Evolutionary conservation across 495 filamentous ascomycete species (phyloP).

Genomic region (Neurospora sp.): DNA sequence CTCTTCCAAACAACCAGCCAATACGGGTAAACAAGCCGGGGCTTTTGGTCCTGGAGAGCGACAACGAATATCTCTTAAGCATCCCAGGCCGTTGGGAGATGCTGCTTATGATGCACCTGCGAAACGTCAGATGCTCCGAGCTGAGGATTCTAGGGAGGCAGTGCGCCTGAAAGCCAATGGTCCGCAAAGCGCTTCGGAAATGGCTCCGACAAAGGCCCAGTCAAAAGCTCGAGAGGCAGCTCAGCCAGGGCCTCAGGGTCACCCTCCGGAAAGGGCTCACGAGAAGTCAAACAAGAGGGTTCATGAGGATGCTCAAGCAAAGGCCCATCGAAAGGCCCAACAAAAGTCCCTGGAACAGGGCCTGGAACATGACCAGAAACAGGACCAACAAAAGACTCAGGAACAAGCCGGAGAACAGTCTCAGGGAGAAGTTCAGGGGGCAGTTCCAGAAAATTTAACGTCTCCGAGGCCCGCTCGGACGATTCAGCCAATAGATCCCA

Average conservation of each 20-base stretch:
- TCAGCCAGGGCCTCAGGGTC: not conserved
- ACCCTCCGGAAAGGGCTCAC: not conserved
- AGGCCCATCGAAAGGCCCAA: not conserved
- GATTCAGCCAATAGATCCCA: not conserved
- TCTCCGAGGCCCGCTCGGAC: not conserved
- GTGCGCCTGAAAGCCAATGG: not conserved
- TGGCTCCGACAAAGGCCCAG: not conserved
- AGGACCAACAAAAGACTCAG: not conserved
- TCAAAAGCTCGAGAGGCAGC: not conserved
- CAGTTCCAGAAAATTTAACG: not conserved
- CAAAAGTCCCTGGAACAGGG: not conserved
- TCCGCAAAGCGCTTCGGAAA: not conserved
- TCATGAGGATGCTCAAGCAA: not conserved
- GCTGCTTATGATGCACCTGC: not conserved
- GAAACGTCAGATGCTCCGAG: not conserved
- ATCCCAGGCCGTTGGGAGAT: not conserved
- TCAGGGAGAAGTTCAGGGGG: not conserved
- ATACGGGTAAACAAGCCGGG: not conserved
- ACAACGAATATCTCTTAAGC: not conserved
- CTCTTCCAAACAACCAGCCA: not conserved
- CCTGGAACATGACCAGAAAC: not conserved
- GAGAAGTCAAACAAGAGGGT: not conserved
- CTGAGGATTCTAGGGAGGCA: not conserved
- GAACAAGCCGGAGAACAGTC: not conserved
- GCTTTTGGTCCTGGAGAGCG: not conserved